Evolutionary conservation across 2,329 filamentous ascomycete genomes (phyloP).

Genomic region (Colletotrichum liaoningense): DNA sequence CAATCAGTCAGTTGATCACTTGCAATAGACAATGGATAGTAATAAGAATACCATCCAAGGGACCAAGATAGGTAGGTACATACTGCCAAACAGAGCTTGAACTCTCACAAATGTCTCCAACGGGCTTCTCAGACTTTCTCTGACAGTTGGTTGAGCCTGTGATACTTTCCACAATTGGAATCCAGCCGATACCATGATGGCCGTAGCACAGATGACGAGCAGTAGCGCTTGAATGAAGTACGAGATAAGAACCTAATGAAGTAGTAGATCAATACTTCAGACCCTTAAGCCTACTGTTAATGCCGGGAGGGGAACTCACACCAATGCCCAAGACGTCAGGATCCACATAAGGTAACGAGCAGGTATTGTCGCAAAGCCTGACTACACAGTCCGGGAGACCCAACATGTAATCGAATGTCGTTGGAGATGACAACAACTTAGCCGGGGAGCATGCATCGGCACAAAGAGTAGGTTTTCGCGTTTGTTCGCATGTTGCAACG

Average conservation of each 20-base stretch:
- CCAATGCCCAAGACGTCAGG: background rate
- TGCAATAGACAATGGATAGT: too few species aligned
- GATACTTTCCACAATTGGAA: background rate
- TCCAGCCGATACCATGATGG: background rate
- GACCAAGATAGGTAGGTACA: background rate
- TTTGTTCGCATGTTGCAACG: background rate
- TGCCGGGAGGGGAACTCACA: background rate
- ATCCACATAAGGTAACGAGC: background rate
- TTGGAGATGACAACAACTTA: too few species aligned
- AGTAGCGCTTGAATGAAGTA: background rate
- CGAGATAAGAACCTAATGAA: background rate
- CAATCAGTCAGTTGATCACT: too few species aligned
- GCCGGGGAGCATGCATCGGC: too few species aligned
- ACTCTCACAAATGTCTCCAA: background rate
- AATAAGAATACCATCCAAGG: too few species aligned
- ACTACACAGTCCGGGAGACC: background rate
- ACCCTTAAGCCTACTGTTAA: background rate
- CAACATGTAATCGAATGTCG: too few species aligned
- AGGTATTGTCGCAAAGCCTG: background rate
- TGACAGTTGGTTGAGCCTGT: background rate
- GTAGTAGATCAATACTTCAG: background rate
- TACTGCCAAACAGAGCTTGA: constrained; percentile 1
- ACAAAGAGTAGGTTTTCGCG: background rate
- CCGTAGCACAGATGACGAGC: background rate
- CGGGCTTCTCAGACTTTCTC: background rate